Evolutionary conservation across 1,139 yeast genomes (phyloP).

Genomic region (Candida neerlandica): DNA sequence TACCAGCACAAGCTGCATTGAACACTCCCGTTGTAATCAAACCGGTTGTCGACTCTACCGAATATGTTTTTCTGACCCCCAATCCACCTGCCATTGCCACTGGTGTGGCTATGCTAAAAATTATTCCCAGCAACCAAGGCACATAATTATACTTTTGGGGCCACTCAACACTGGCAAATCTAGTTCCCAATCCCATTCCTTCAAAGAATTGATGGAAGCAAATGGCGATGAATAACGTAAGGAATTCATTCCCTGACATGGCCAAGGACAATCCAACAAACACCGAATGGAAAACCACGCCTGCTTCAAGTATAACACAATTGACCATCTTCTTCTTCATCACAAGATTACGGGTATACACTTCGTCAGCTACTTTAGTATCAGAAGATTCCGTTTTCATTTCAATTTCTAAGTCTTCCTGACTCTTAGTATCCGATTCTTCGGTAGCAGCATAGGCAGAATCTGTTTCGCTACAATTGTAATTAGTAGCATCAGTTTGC

Average conservation of each 20-base stretch:
- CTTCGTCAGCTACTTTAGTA: neutral
- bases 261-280: constrained; percentile 44
- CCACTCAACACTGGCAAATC: constrained; percentile 42
- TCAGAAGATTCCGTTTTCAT: neutral
- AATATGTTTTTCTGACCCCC: constrained; percentile 37
- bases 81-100: constrained; percentile 40
- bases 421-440: neutral
- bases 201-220: constrained; percentile 46
- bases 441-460: neutral
- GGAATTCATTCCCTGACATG: constrained; percentile 40
- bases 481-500: constrained; percentile 10
- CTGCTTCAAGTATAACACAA: constrained; percentile 38
- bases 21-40: constrained; percentile 38
- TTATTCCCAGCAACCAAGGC: constrained; percentile 39
- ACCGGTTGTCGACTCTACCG: constrained; percentile 35
- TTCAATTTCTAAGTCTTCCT: neutral
- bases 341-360: constrained; percentile 5
- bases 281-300: constrained; percentile 43
- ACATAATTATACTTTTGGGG: constrained; percentile 28
- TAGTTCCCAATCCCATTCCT: constrained; percentile 44
- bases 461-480: neutral
- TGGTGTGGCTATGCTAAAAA: constrained; percentile 38
- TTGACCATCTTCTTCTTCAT: constrained; percentile 23
- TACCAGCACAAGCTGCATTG: constrained; percentile 41
- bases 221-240: constrained; percentile 37